phyloP scores from a whole-genome alignment of 306 rosid genomes.

The Begonia masoniana region DNA sequence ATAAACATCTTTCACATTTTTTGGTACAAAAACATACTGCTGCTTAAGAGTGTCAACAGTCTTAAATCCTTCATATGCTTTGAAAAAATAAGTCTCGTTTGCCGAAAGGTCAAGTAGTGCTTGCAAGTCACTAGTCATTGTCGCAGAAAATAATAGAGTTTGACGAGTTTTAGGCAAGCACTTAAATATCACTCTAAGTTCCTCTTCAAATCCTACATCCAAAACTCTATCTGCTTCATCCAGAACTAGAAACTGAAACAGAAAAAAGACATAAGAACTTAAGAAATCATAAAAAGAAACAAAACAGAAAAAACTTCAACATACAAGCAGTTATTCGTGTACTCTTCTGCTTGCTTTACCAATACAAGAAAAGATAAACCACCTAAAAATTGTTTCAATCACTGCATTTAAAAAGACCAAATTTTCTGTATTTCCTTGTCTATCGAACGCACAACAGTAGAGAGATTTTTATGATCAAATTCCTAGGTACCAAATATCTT shows the following conservation, averaged over 20 bases:
- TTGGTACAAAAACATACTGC: slow-evolving; percentile 50
- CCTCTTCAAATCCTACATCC: slow-evolving; percentile 76
- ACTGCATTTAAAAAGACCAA: too few species aligned
- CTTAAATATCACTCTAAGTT: slow-evolving; percentile 55
- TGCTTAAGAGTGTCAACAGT: slow-evolving; percentile 67
- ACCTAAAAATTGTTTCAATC: too few species aligned
- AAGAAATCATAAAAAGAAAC: too few species aligned
- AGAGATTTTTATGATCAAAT: too few species aligned
- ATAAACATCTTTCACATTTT: slow-evolving; percentile 65
- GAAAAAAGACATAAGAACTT: not conserved
- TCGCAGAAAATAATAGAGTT: slow-evolving; percentile 77
- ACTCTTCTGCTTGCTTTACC: too few species aligned
- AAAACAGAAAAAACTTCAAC: too few species aligned
- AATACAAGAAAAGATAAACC: too few species aligned
- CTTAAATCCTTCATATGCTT: slow-evolving; percentile 81
- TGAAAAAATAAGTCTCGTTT: slow-evolving; percentile 54
- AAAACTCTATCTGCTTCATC: slow-evolving; percentile 90
- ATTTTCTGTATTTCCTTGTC: too few species aligned
- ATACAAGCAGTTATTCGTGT: too few species aligned
- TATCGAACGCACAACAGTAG: too few species aligned
- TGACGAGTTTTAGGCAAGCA: slow-evolving; percentile 77
- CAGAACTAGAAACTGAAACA: slow-evolving; percentile 70
- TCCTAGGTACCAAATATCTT: too few species aligned
- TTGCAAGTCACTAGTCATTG: slow-evolving; percentile 55
- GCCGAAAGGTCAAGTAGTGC: slow-evolving; percentile 48